These are phyloP conservation scores for Tulasnella sp. DNA, from an alignment of 768 basidiomycete species.

Conservation along the genomic window DNA sequence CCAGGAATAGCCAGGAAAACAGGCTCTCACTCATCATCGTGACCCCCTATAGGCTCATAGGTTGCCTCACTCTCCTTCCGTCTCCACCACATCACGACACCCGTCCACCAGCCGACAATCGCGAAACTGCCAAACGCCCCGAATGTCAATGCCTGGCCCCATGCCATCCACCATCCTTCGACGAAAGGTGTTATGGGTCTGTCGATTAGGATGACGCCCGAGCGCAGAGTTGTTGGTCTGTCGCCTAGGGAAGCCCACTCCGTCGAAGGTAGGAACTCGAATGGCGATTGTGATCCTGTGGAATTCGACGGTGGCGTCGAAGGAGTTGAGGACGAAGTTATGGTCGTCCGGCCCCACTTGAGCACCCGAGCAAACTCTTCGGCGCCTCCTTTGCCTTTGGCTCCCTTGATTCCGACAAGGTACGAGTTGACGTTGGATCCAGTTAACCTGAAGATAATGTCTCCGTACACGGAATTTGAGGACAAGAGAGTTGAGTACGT, in stretches of 20 bases:
- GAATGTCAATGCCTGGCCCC: conserved; percentile 60
- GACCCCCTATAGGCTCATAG: conserved; percentile 70
- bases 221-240: conserved; percentile 54
- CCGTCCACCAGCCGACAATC: conserved; percentile 65
- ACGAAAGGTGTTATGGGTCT: conserved; percentile 74
- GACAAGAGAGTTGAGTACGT: conserved; percentile 77
- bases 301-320: conserved; percentile 47
- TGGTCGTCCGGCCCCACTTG: conserved; percentile 40
- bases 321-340: conserved; percentile 46
- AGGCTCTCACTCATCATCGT: background rate
- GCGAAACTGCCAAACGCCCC: conserved; percentile 49
- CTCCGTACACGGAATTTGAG: conserved; percentile 57
- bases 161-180: conserved; percentile 77
- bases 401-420: conserved; percentile 38
- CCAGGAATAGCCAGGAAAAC: background rate
- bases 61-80: conserved; percentile 74
- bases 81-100: conserved; percentile 62
- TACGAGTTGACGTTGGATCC: conserved; percentile 30
- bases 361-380: conserved; percentile 37
- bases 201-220: conserved; percentile 87
- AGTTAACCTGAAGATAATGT: conserved; percentile 63
- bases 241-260: conserved; percentile 39
- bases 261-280: conserved; percentile 48
- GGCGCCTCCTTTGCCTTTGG: conserved; percentile 33
- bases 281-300: conserved; percentile 54